Evolutionary conservation across 2,329 filamentous ascomycete species (phyloP).

Genomic region (Calcarisporium arbuscula): DNA sequence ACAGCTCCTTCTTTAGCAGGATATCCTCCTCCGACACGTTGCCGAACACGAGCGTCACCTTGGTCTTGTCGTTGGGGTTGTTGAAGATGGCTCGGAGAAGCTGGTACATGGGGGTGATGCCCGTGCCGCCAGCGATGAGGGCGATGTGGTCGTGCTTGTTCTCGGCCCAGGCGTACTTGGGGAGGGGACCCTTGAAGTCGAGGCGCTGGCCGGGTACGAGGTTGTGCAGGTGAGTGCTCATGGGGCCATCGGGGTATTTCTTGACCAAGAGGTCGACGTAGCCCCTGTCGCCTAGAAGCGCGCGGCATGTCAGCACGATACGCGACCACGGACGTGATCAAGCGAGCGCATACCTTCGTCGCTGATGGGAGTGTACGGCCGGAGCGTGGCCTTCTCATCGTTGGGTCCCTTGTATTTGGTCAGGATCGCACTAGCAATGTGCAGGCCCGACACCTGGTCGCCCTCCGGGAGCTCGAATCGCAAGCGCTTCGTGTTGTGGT

Average conservation of each 20-base stretch:
- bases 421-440: slow-evolving; percentile 78
- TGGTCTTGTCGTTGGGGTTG: slow-evolving; percentile 94
- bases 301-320: neutral
- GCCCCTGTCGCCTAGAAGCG: slow-evolving; percentile 59
- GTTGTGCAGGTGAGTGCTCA: slow-evolving; percentile 83
- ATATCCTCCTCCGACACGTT: slow-evolving; percentile 90
- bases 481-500: slow-evolving; percentile 92
- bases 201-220: slow-evolving; percentile 77
- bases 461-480: slow-evolving; percentile 81
- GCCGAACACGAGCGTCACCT: slow-evolving; percentile 91
- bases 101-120: slow-evolving; percentile 98
- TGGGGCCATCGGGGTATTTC: slow-evolving; percentile 81
- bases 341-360: slow-evolving; percentile 60
- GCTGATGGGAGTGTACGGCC: slow-evolving; percentile 88
- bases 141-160: slow-evolving; percentile 94
- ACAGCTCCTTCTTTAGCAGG: slow-evolving; percentile 77
- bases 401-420: slow-evolving; percentile 86
- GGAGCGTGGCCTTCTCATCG: slow-evolving; percentile 76
- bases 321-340: neutral
- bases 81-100: slow-evolving; percentile 86
- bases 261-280: slow-evolving; percentile 88
- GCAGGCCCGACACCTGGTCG: slow-evolving; percentile 77
- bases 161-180: slow-evolving; percentile 81
- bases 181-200: slow-evolving; percentile 90
- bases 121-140: slow-evolving; percentile 88